phyloP scores from a whole-genome alignment of 2,329 filamentous ascomycete species.

The Exophiala dermatitidis region DNA sequence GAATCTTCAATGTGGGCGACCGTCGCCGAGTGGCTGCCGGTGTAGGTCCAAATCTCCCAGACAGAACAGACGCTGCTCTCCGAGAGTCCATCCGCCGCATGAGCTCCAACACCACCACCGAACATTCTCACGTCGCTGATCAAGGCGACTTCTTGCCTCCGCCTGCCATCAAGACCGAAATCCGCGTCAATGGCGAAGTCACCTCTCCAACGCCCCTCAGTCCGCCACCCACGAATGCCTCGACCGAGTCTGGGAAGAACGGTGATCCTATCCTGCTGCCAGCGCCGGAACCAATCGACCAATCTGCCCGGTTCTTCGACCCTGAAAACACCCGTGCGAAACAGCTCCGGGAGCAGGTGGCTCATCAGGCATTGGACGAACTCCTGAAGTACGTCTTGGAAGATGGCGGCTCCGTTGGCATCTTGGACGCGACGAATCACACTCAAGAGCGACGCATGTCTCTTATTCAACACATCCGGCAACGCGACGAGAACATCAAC shows the following conservation, averaged over 20 bases:
- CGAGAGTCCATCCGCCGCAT: constrained; percentile 40
- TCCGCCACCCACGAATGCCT: constrained; percentile 17
- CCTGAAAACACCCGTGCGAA: constrained; percentile 77
- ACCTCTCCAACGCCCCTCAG: constrained; percentile 12
- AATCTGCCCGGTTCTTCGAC: constrained; percentile 90
- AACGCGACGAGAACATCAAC: constrained; percentile 71
- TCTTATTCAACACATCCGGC: constrained; percentile 74
- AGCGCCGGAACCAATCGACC: constrained; percentile 59
- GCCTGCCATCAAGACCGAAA: constrained; percentile 45
- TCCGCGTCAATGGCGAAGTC: constrained; percentile 51
- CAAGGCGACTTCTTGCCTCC: constrained; percentile 34
- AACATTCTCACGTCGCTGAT: constrained; percentile 25
- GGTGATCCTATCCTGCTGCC: constrained; percentile 24
- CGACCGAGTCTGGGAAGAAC: not conserved
- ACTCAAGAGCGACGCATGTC: constrained; percentile 77
- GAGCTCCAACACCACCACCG: constrained; percentile 36
- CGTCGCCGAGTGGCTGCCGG: constrained; percentile 72
- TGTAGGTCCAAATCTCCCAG: constrained; percentile 36
- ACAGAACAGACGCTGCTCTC: constrained; percentile 33
- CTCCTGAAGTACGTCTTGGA: constrained; percentile 80
- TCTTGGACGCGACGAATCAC: constrained; percentile 95
- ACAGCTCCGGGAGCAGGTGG: constrained; percentile 80
- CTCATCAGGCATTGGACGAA: constrained; percentile 86
- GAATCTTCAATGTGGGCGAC: constrained; percentile 96
- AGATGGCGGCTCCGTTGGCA: constrained; percentile 79